These are phyloP conservation scores for Fallopia convolvulus DNA, from an alignment of 148 eudicot genomes.

Conservation along the genomic window DNA sequence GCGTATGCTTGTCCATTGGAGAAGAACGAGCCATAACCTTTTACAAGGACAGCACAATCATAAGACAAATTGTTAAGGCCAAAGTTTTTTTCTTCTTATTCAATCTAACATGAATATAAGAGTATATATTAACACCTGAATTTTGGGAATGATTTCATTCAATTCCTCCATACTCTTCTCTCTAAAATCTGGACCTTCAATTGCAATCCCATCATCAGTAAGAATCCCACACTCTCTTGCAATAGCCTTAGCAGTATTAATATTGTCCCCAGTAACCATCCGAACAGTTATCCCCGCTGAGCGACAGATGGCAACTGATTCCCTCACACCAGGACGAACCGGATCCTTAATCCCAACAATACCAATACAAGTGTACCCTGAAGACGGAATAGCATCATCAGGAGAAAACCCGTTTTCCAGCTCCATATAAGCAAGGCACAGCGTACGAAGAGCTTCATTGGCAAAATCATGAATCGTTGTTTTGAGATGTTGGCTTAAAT, in stretches of 20 bases:
- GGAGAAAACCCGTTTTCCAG: conserved; percentile 16
- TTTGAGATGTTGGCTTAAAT: conserved; percentile 5
- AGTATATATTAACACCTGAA: conserved; percentile 6
- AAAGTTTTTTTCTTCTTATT: no score
- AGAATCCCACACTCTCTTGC: conserved; percentile 33
- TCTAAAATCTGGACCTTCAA: conserved; percentile 15
- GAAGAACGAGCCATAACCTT: conserved; percentile 63
- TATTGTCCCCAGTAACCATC: conserved; percentile 35
- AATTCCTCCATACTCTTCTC: conserved; percentile 16
- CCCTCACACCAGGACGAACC: conserved; percentile 30
- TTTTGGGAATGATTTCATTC: conserved; percentile 15
- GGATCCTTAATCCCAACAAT: conserved; percentile 36
- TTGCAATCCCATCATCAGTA: conserved; percentile 19
- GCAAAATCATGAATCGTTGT: conserved; percentile 19
- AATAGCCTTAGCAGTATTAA: conserved; percentile 31
- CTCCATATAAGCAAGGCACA: conserved; percentile 26
- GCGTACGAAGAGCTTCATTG: conserved; percentile 25
- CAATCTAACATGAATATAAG: not conserved
- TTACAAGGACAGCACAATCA: not conserved
- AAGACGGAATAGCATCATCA: conserved; percentile 16
- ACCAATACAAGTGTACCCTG: conserved; percentile 23
- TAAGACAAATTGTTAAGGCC: not conserved
- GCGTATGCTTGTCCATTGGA: conserved; percentile 54
- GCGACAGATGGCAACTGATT: conserved; percentile 24
- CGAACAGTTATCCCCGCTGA: conserved; percentile 25